Evolutionary conservation across 106 monocot genomes (phyloP).

Genomic region (Vanilla planifolia): DNA sequence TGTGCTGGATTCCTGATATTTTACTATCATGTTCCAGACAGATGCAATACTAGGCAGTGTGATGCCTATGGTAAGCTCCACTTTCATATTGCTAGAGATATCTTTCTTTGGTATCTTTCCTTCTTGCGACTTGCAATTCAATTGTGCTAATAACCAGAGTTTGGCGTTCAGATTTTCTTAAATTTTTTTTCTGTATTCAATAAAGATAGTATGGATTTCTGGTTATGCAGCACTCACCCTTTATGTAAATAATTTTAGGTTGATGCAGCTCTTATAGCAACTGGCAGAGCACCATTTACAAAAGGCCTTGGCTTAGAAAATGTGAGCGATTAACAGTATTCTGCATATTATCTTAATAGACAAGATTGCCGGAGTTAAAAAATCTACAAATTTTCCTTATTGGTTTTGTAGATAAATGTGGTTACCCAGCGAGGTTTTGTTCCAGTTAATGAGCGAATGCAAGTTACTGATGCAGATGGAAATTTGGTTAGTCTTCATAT

Average conservation of each 20-base stretch:
- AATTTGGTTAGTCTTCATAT: conserved; percentile 49
- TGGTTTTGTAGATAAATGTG: conserved; percentile 74
- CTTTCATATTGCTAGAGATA: too few species aligned
- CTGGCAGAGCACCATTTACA: conserved; percentile 96
- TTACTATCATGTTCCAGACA: too few species aligned
- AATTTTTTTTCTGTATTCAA: too few species aligned
- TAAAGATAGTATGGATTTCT: too few species aligned
- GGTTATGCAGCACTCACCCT: not conserved
- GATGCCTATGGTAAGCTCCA: too few species aligned
- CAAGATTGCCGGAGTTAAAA: not conserved
- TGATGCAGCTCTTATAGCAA: conserved; percentile 98
- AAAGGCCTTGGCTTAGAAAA: conserved; percentile 97
- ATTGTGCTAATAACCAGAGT: too few species aligned
- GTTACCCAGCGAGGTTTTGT: conserved; percentile 92
- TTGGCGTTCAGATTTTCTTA: too few species aligned
- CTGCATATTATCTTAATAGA: not conserved
- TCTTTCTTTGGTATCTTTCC: too few species aligned
- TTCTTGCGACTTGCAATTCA: too few species aligned
- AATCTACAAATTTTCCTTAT: not conserved
- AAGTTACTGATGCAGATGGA: conserved; percentile 71
- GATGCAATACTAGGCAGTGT: too few species aligned
- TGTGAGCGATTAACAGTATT: conserved; percentile 25
- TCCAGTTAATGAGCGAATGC: conserved; percentile 94
- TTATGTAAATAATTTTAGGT: conserved; percentile 39
- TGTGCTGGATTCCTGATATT: too few species aligned